A percentile compares a stretch with the other conserved stretches of the same genome.
phyloP scores from a whole-genome alignment of 2,329 filamentous ascomycete genomes.

The Colletotrichum graminicola region DNA sequence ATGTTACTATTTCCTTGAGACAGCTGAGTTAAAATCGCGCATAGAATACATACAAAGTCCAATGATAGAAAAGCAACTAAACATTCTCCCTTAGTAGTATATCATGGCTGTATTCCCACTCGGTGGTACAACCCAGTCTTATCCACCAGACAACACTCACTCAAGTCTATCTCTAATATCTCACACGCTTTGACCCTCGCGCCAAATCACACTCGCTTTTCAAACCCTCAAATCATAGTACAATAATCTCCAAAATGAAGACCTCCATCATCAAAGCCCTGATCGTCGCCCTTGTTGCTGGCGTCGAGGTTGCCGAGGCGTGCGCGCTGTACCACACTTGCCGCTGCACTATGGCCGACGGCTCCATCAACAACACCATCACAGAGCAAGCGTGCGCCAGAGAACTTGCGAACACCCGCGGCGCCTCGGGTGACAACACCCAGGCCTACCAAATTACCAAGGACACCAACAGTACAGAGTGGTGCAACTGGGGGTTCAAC shows the following conservation, averaged over 20 bases:
- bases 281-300: background rate
- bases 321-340: background rate
- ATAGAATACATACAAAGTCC: background rate
- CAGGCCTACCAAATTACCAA: background rate
- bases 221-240: too few relatives aligned
- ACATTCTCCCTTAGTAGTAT: too few relatives aligned
- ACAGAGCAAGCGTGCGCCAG: background rate
- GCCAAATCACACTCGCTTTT: background rate
- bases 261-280: background rate
- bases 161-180: background rate
- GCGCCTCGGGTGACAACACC: too few relatives aligned
- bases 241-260: background rate
- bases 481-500: background rate
- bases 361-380: background rate
- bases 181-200: background rate
- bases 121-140: too few relatives aligned
- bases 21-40: background rate
- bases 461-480: background rate
- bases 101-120: too few relatives aligned
- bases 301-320: background rate
- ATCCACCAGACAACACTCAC: background rate
- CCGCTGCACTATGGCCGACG: background rate
- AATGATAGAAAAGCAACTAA: too few relatives aligned
- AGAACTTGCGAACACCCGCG: background rate
- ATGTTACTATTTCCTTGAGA: too few relatives aligned